Evolutionary conservation across 805 yeast species (phyloP).

Genomic region (Lachancea nothofagi): DNA sequence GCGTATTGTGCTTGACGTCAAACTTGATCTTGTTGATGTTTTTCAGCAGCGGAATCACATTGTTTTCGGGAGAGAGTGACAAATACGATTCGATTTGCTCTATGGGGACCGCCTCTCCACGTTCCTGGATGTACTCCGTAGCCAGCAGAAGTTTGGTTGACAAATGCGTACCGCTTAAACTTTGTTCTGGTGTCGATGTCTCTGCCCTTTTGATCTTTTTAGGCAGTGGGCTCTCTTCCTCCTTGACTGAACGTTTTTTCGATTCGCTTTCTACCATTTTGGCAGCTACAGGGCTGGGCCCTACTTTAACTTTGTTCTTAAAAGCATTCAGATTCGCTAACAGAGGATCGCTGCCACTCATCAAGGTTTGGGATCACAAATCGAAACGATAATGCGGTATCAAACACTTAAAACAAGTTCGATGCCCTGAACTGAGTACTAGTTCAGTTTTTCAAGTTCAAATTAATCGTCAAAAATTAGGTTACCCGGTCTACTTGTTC

Average conservation of each 20-base stretch:
- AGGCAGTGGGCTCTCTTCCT: constrained; percentile 21
- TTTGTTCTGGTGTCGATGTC: constrained; percentile 29
- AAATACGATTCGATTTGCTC: constrained; percentile 62
- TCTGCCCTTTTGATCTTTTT: constrained; percentile 27
- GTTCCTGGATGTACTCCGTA: constrained; percentile 75
- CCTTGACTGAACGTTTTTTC: constrained; percentile 22
- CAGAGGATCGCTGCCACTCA: constrained; percentile 35
- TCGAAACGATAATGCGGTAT: neutral
- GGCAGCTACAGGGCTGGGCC: constrained; percentile 45
- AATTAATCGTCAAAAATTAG: neutral
- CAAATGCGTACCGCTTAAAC: constrained; percentile 41
- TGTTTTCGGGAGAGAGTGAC: constrained; percentile 49
- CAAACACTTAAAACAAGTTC: too few relatives aligned
- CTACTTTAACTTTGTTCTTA: constrained; percentile 52
- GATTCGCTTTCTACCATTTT: constrained; percentile 25
- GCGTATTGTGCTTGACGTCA: constrained; percentile 54
- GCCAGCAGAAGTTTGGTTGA: constrained; percentile 88
- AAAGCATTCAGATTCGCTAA: constrained; percentile 60
- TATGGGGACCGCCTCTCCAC: constrained; percentile 63
- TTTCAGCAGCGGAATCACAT: constrained; percentile 63
- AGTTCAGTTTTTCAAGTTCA: neutral
- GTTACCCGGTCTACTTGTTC: neutral
- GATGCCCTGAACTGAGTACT: too few relatives aligned
- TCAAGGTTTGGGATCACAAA: constrained; percentile 1
- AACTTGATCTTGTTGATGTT: constrained; percentile 74